phyloP scores from a whole-genome alignment of 176 grass and related monocot genomes.

The Bromus sterilis region DNA sequence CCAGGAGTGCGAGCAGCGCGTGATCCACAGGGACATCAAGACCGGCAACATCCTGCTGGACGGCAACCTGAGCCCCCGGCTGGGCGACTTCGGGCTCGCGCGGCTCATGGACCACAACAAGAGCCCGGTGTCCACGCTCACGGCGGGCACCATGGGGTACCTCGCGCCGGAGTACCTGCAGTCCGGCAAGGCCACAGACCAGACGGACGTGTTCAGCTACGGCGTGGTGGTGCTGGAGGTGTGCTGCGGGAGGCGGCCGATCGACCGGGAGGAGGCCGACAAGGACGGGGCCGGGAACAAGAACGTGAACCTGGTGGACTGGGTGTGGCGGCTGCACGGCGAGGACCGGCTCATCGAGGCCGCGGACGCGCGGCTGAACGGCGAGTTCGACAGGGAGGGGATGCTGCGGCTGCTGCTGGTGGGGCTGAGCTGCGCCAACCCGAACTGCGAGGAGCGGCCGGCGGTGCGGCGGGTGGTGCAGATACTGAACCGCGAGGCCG shows the following conservation, averaged over 20 bases:
- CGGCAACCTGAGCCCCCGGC: constrained; percentile 55
- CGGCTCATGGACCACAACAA: constrained; percentile 79
- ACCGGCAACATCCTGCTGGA: constrained; percentile 87
- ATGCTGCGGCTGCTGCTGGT: constrained; percentile 76
- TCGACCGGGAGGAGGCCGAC: constrained; percentile 55
- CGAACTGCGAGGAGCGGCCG: constrained; percentile 73
- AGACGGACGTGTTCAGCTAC: constrained; percentile 94
- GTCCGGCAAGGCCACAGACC: constrained; percentile 84
- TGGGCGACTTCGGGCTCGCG: constrained; percentile 84
- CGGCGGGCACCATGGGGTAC: constrained; percentile 91
- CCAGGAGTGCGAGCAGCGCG: constrained; percentile 82
- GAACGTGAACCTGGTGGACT: constrained; percentile 82
- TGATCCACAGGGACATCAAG: constrained; percentile 92
- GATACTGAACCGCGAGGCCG: constrained; percentile 72
- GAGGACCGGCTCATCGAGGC: constrained; percentile 70
- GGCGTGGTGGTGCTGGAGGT: constrained; percentile 80
- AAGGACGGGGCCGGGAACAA: constrained; percentile 32
- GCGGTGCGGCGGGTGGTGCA: constrained; percentile 82
- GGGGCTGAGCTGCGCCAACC: constrained; percentile 86
- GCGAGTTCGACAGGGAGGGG: constrained; percentile 48
- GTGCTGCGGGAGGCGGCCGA: constrained; percentile 80
- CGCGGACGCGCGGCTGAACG: constrained; percentile 44
- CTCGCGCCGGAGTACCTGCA: constrained; percentile 92
- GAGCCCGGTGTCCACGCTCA: constrained; percentile 85
- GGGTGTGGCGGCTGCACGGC: constrained; percentile 76